Evolutionary conservation across 805 yeast species (phyloP).

Genomic region (Zygosaccharomyces rouxii): DNA sequence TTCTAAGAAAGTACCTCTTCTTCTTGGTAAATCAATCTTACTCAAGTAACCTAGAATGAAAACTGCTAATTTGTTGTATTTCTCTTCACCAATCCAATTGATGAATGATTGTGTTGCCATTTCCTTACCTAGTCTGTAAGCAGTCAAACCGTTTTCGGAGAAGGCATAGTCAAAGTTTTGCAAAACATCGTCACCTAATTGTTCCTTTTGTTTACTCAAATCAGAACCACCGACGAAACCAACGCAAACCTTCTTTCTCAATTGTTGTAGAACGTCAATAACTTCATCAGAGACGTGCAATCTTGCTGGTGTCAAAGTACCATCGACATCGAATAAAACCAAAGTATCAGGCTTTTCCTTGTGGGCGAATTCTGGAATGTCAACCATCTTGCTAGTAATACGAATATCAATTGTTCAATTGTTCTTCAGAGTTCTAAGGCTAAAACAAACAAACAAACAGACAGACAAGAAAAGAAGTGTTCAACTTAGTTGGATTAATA

Average conservation of each 20-base stretch:
- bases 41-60: slow-evolving; percentile 83
- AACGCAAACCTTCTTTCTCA: slow-evolving; percentile 88
- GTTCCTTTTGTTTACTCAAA: slow-evolving; percentile 90
- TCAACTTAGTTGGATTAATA: neutral
- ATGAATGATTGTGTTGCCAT: slow-evolving; percentile 93
- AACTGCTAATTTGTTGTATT: slow-evolving; percentile 83
- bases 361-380: slow-evolving; percentile 53
- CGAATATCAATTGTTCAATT: neutral
- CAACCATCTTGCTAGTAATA: slow-evolving; percentile 14
- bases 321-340: slow-evolving; percentile 96
- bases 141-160: slow-evolving; percentile 97
- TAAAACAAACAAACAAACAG: neutral
- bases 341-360: slow-evolving; percentile 81
- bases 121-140: slow-evolving; percentile 85
- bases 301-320: slow-evolving; percentile 98
- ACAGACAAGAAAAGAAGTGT: no score
- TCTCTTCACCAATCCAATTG: slow-evolving; percentile 90
- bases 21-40: slow-evolving; percentile 83
- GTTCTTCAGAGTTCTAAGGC: neutral
- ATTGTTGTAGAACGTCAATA: slow-evolving; percentile 59
- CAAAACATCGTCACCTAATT: slow-evolving; percentile 77
- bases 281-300: slow-evolving; percentile 71
- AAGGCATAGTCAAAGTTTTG: slow-evolving; percentile 90
- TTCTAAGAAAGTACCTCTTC: slow-evolving; percentile 98
- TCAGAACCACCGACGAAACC: slow-evolving; percentile 99